phyloP scores from a whole-genome alignment of 2,329 filamentous ascomycete genomes.

The Fusarium ambrosium region DNA sequence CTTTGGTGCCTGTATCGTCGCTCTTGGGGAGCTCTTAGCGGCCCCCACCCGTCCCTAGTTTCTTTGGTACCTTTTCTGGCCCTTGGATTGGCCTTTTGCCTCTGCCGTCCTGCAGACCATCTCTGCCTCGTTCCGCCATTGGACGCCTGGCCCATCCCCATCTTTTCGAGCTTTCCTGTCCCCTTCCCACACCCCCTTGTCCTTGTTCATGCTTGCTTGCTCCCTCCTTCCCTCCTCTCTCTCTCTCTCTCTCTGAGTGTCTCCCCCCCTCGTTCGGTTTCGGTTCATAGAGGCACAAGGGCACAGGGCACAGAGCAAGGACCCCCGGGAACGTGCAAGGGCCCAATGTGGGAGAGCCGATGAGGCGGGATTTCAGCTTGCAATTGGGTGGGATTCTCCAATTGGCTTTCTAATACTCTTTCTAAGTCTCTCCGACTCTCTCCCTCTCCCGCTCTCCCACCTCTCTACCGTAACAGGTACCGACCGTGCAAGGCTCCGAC shows the following conservation, averaged over 20 bases:
- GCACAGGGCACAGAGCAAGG: neutral
- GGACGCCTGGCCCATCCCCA: conserved; percentile 3
- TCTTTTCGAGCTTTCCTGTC: neutral
- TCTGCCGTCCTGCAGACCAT: conserved; percentile 40
- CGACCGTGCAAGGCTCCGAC: conserved; percentile 5
- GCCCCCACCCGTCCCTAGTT: conserved; percentile 36
- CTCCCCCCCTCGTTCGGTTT: neutral
- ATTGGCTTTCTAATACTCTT: conserved; percentile 42
- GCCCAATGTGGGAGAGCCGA: conserved; percentile 29
- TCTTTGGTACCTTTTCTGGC: conserved; percentile 22
- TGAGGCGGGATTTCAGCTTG: conserved; percentile 30
- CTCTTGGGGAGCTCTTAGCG: conserved; percentile 22
- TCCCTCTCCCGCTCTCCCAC: neutral
- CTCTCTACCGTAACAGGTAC: neutral
- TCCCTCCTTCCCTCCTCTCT: too few relatives aligned
- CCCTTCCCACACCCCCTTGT: neutral
- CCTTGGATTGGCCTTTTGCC: conserved; percentile 16
- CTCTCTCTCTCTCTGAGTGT: neutral
- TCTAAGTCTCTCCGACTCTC: neutral
- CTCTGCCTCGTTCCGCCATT: conserved; percentile 31
- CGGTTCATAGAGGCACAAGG: neutral
- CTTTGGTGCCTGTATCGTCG: conserved; percentile 41
- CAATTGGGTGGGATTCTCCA: conserved; percentile 36
- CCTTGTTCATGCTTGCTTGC: neutral
- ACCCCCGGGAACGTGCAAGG: conserved; percentile 1